Evolutionary conservation across 495 filamentous ascomycete genomes (phyloP).

Genomic region (Xylaria palmicola): DNA sequence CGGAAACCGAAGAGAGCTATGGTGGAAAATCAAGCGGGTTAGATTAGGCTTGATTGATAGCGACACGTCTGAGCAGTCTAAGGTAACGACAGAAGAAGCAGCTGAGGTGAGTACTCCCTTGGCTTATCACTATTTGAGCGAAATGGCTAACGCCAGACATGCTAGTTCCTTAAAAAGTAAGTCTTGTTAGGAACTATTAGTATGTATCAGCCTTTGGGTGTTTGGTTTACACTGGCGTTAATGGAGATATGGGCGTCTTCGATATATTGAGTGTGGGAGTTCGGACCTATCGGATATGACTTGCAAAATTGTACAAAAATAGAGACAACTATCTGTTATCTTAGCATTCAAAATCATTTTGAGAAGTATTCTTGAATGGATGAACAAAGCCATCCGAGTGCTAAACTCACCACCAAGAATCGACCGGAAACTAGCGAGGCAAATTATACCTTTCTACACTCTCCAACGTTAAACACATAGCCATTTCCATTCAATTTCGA

Average conservation of each 20-base stretch:
- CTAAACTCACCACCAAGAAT: too few relatives aligned
- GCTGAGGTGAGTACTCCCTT: constrained; percentile 47
- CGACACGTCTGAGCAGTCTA: constrained; percentile 56
- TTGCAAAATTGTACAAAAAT: too few relatives aligned
- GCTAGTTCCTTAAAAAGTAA: constrained; percentile 29
- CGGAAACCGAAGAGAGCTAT: constrained; percentile 80
- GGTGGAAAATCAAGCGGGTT: constrained; percentile 66
- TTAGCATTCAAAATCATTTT: too few relatives aligned
- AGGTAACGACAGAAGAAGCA: constrained; percentile 67
- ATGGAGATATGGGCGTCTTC: background rate
- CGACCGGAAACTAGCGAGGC: too few relatives aligned
- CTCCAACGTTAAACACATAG: too few relatives aligned
- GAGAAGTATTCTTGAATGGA: too few relatives aligned
- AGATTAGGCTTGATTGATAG: constrained; percentile 74
- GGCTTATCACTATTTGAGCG: background rate
- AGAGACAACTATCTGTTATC: too few relatives aligned
- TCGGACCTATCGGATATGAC: too few relatives aligned
- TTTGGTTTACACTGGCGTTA: background rate
- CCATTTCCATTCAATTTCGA: too few relatives aligned
- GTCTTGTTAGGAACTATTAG: background rate
- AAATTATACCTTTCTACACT: too few relatives aligned
- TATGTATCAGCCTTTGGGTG: background rate
- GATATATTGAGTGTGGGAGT: background rate
- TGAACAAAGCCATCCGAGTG: too few relatives aligned
- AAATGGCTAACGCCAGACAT: constrained; percentile 14